Evolutionary conservation across 2,329 filamentous ascomycete genomes (phyloP), one percentile per base, ranked within the genome.

Genomic region (Ilyonectria destructans): DNA sequence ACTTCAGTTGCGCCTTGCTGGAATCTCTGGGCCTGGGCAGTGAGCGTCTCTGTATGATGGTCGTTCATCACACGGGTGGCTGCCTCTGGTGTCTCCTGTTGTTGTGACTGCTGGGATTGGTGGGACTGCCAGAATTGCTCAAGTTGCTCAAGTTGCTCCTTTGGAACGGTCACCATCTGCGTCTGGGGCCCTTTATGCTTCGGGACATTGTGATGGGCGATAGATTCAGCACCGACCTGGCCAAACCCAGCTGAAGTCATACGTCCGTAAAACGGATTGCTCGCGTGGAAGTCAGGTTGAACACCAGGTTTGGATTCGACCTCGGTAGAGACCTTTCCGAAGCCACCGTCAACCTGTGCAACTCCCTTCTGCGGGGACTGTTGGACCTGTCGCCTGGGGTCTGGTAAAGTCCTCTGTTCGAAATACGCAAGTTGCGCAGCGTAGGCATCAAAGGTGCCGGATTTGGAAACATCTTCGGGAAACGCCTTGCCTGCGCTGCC

Each of bases 271-370:
- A n/a, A 43, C 17, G 40, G 40, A 43, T 43, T 43, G 40, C 15
- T 43, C 40, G 17, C 40, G 17, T 43, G 40, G 17, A 43, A 43
- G 40, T 15, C 37, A 43, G 37, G 3, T 5, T 43, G 40, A 7
- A 3, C 40, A 43, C 17, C 40, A 8, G 40, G 40, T 4, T 43
- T 43, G 17, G 40, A 8, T 8, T n/a, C n/a, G 7, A 7, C 40
- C 17, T 19, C 15, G 15, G 40, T 8, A 7, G n/a, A 7, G 17
- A 8, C 17, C n/a, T 49, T 9, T n/a, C 51, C 7, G 1, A 21
- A 21, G 1, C 55, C 61, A n/a, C 35, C 46, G 8, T 58, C 61
- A 23, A 54, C 49, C n/a, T 64, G 54, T 5, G 37, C 62, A 4
- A n/a, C 17, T 7, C 5, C 26, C 21, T 17, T 7, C 37, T 33